Evolutionary conservation across 2,329 filamentous ascomycete species (phyloP).

Genomic region (Mycosphaerella sp.): DNA sequence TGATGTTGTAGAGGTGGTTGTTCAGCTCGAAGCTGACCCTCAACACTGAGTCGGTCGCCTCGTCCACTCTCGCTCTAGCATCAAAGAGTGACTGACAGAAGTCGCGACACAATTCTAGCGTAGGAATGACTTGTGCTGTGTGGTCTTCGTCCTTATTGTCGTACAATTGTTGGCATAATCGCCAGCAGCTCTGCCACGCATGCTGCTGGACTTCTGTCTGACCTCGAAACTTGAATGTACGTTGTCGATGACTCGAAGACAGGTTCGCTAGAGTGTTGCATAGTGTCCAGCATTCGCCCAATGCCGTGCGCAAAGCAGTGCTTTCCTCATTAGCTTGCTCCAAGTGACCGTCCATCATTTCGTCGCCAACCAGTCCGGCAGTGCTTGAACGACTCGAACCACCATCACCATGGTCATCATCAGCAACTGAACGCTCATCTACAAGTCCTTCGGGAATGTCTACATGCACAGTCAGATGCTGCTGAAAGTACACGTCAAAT

Average conservation of each 20-base stretch:
- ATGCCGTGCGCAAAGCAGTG: slow-evolving; percentile 63
- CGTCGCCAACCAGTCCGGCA: slow-evolving; percentile 33
- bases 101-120: slow-evolving; percentile 79
- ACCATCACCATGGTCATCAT: slow-evolving; percentile 17
- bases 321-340: slow-evolving; percentile 57
- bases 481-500: slow-evolving; percentile 13
- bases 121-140: slow-evolving; percentile 63
- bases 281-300: slow-evolving; percentile 87
- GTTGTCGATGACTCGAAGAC: slow-evolving; percentile 74
- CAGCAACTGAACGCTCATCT: slow-evolving; percentile 28
- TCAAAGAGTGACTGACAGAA: slow-evolving; percentile 92
- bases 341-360: slow-evolving; percentile 41
- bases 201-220: slow-evolving; percentile 74
- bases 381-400: slow-evolving; percentile 27
- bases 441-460: slow-evolving; percentile 45
- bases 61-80: slow-evolving; percentile 69
- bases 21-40: slow-evolving; percentile 92
- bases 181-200: slow-evolving; percentile 93
- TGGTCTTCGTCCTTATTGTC: slow-evolving; percentile 68
- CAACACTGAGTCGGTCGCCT: slow-evolving; percentile 75
- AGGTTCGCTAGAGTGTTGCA: slow-evolving; percentile 85
- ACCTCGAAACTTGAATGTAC: slow-evolving; percentile 69
- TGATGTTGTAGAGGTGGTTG: slow-evolving; percentile 90
- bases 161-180: slow-evolving; percentile 82
- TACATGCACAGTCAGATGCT: slow-evolving; percentile 26